phyloP scores from a whole-genome alignment of 139 green algal genomes.

The Zygnema circumcarinatum region DNA sequence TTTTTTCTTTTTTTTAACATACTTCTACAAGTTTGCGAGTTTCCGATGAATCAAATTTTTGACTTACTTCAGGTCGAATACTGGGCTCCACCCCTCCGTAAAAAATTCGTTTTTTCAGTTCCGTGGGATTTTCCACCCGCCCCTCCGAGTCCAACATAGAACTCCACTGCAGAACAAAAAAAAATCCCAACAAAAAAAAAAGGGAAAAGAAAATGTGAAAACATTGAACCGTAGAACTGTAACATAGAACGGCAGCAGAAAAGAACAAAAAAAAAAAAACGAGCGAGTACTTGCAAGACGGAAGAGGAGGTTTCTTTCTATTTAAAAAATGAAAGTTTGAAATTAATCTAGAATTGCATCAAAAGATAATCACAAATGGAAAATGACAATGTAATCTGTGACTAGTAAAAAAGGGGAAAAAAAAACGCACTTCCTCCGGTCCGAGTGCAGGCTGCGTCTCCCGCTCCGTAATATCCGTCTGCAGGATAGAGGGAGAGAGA shows the following conservation, averaged over 20 bases:
- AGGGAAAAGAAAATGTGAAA: neutral
- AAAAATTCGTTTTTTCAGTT: conserved; percentile 70
- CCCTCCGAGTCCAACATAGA: conserved; percentile 68
- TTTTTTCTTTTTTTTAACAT: neutral
- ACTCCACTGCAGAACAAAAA: conserved; percentile 41
- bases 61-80: conserved; percentile 45
- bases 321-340: neutral
- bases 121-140: conserved; percentile 63
- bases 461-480: neutral
- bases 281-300: neutral
- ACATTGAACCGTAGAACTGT: neutral
- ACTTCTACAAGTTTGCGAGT: neutral
- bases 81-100: conserved; percentile 67
- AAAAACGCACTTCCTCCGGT: neutral
- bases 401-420: neutral
- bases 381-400: neutral
- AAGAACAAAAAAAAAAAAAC: neutral
- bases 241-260: neutral
- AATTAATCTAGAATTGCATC: neutral
- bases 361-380: neutral
- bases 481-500: too few relatives aligned
- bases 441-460: neutral
- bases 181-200: neutral
- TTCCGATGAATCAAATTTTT: neutral
- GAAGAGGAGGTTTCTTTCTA: neutral